Evolutionary conservation across 352 stramenopile species (phyloP).

Genomic region (Phytophthora palmivora): DNA sequence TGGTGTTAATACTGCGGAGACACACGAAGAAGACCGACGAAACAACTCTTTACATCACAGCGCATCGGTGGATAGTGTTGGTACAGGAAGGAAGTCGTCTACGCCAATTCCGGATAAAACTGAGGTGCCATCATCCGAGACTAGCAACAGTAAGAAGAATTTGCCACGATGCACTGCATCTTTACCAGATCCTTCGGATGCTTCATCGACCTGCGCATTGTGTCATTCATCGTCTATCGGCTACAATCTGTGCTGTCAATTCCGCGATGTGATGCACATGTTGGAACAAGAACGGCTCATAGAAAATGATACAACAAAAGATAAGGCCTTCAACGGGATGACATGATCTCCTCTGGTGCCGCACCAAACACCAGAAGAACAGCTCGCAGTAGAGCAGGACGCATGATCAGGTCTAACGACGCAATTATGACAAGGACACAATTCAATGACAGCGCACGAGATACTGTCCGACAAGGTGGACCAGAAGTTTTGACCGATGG

Average conservation of each 20-base stretch:
- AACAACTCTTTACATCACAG: conserved; percentile 10
- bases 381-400: conserved; percentile 15
- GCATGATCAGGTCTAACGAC: conserved; percentile 15
- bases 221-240: conserved; percentile 67
- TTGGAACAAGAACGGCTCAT: conserved; percentile 46
- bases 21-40: background rate
- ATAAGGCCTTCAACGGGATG: conserved; percentile 8
- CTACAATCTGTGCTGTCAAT: conserved; percentile 74
- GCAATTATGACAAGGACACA: background rate
- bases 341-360: background rate
- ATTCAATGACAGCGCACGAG: conserved; percentile 1
- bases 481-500: conserved; percentile 6
- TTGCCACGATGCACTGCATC: background rate
- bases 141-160: background rate
- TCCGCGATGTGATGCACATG: conserved; percentile 54
- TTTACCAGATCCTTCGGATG: background rate
- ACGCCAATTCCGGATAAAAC: conserved; percentile 1
- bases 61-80: conserved; percentile 13
- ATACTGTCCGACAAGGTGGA: conserved; percentile 12
- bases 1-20: background rate
- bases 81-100: conserved; percentile 1
- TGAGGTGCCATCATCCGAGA: background rate
- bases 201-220: conserved; percentile 37
- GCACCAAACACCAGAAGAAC: conserved; percentile 11
- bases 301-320: background rate